phyloP scores from a whole-genome alignment of 495 filamentous ascomycete species.

The Podospora appendiculata region DNA sequence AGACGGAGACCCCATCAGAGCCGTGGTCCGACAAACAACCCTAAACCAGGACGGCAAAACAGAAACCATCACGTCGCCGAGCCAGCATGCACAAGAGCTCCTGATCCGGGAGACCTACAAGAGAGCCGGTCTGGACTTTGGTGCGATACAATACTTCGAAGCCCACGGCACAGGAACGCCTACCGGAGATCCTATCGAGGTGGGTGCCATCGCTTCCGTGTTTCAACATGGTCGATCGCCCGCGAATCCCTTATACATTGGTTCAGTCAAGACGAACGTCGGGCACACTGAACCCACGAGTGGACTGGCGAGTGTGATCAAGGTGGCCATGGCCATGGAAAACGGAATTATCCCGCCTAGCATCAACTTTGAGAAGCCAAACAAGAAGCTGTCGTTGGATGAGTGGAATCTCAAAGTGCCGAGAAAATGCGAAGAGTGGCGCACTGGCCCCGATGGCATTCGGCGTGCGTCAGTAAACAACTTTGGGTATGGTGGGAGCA shows the following conservation, averaged over 20 bases:
- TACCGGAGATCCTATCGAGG: constrained; percentile 40
- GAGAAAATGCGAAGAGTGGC: neutral
- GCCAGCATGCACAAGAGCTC: constrained; percentile 34
- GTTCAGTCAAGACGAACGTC: constrained; percentile 50
- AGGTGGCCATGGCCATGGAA: constrained; percentile 45
- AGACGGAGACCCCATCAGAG: constrained; percentile 44
- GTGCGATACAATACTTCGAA: constrained; percentile 27
- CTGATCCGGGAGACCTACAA: constrained; percentile 29
- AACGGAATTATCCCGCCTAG: constrained; percentile 35
- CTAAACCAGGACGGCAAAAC: constrained; percentile 31
- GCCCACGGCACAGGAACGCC: constrained; percentile 9
- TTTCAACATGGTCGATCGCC: neutral
- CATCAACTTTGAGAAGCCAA: constrained; percentile 31
- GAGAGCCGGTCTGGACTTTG: constrained; percentile 21
- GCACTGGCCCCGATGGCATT: neutral
- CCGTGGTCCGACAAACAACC: constrained; percentile 40
- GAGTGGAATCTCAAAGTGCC: constrained; percentile 30
- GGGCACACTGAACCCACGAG: constrained; percentile 47
- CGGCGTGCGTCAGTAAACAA: constrained; percentile 24
- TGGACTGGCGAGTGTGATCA: constrained; percentile 49
- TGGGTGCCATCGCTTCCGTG: constrained; percentile 40
- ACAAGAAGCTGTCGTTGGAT: constrained; percentile 31
- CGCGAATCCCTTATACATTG: constrained; percentile 11
- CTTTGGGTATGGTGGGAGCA: constrained; percentile 35
- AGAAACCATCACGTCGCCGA: constrained; percentile 45